Conservation (phyloP, 495 filamentous ascomycete species). For the Neurospora hispaniola region DNA sequence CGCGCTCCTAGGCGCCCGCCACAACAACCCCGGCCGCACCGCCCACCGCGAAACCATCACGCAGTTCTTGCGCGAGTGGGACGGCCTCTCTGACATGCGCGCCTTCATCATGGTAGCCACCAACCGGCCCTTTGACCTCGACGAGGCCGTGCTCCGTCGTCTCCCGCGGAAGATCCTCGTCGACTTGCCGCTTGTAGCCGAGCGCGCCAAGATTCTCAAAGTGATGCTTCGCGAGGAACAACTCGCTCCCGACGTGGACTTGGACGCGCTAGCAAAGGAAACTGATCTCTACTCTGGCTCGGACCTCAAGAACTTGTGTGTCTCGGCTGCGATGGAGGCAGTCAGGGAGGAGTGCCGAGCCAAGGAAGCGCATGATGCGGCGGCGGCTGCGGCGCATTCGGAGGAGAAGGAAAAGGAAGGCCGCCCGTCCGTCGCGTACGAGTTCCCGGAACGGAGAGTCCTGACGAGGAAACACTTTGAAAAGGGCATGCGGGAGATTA, state of each 20-base stretch:
- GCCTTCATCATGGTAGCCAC: slow-evolving; percentile 99
- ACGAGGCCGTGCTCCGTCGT: slow-evolving; percentile 82
- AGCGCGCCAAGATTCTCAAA: slow-evolving; percentile 66
- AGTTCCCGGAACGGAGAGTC: slow-evolving; percentile 56
- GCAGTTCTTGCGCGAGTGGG: slow-evolving; percentile 97
- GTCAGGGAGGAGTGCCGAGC: slow-evolving; percentile 60
- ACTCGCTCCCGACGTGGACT: slow-evolving; percentile 56
- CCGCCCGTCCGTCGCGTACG: slow-evolving; percentile 30
- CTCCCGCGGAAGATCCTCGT: slow-evolving; percentile 78
- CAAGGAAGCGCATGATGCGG: slow-evolving; percentile 38
- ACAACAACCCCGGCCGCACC: slow-evolving; percentile 41
- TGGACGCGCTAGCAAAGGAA: slow-evolving; percentile 56
- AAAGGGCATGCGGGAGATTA: slow-evolving; percentile 79
- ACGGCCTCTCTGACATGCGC: slow-evolving; percentile 74
- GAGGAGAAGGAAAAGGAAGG: background rate
- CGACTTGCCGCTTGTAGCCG: slow-evolving; percentile 70
- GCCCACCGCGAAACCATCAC: slow-evolving; percentile 89
- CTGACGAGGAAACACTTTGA: slow-evolving; percentile 64
- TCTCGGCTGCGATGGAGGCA: slow-evolving; percentile 80
- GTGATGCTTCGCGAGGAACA: slow-evolving; percentile 77
- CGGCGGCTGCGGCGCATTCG: background rate
- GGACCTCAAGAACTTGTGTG: slow-evolving; percentile 87
- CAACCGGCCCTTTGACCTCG: slow-evolving; percentile 88
- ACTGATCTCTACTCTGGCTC: slow-evolving; percentile 95
- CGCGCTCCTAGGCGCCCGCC: slow-evolving; percentile 71